Evolutionary conservation across 2,329 filamentous ascomycete genomes (phyloP), one percentile per base, ranked within the genome.

Genomic region (Plenodomus lindquistii): DNA sequence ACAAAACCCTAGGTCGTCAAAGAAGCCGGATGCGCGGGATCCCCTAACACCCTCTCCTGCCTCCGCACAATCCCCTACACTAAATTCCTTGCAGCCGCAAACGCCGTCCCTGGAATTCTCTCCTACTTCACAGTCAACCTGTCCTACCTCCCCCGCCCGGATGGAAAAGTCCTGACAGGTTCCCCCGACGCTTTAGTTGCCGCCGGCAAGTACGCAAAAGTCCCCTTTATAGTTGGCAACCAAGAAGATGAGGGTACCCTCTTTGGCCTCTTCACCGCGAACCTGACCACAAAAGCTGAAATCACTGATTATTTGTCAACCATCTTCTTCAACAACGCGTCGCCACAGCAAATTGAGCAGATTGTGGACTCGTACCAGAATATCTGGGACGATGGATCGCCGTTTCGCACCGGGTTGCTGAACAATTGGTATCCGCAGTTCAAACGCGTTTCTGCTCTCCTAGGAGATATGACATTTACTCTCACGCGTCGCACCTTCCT

Each of bases 181-280:
- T 87, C 83, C 5, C 85, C 87, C 0, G 87, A 92, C 0, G 45
- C 79, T 0, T 74, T 89, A 4, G 73, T 80, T 1, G 46, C 58
- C 2, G 60, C 67, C 0, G 83, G 85, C 13, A 77, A 78, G 52
- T 85, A 83, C 54, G 79, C 83, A 7, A 76, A 78, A 11, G 80
- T 86, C 0, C 84, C 84, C 2, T 79, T 86, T 64, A 86, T 87
- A 46, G 80, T 88, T 34, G 88, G 89, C 36, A 81, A 90, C 63
- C 87, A 91, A 69, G 88, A 92, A 74, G 89, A 93, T 63, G 88
- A 93, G 70, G 88, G 88, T 16, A 91, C 88, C 0, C 70, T 92
- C 2, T 91, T 92, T 65, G 77, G 85, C 4, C 76, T 92, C 27
- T 85, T 86, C 67, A 86, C 89, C 55, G 65, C 71, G 24, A 89